phyloP scores from a whole-genome alignment of 2,329 filamentous ascomycete genomes.

The Aspergillus fumigatiaffinis region DNA sequence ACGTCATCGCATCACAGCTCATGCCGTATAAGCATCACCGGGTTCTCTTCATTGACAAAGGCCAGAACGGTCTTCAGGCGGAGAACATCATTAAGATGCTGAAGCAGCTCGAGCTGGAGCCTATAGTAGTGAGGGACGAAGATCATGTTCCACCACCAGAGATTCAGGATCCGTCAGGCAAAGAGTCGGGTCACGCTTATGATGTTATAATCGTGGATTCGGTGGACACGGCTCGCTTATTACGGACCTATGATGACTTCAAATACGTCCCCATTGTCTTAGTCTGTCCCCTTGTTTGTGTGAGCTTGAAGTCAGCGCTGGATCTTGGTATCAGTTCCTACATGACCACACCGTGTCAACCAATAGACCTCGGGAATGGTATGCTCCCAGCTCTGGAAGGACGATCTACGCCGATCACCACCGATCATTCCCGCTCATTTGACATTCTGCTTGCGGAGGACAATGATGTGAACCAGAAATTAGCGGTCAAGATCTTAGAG shows the following conservation, averaged over 20 bases:
- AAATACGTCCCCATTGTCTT: conserved; percentile 97
- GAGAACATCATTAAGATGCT: conserved; percentile 76
- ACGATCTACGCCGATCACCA: conserved; percentile 81
- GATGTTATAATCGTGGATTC: conserved; percentile 96
- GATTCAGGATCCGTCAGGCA: conserved; percentile 47
- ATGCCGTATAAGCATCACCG: conserved; percentile 89
- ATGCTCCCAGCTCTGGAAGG: conserved; percentile 95
- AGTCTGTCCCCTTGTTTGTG: conserved; percentile 80
- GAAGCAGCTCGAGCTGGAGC: conserved; percentile 70
- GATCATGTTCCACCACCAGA: conserved; percentile 59
- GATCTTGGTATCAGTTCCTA: conserved; percentile 98
- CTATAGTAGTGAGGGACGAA: conserved; percentile 78
- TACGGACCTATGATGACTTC: conserved; percentile 88
- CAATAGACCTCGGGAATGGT: conserved; percentile 91
- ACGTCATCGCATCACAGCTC: conserved; percentile 70
- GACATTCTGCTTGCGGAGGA: conserved; percentile 94
- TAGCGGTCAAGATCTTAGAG: conserved; percentile 94
- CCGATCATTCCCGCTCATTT: conserved; percentile 92
- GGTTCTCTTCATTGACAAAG: conserved; percentile 92
- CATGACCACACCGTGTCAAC: conserved; percentile 93
- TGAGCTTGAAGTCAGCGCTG: conserved; percentile 87
- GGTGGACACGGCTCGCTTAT: conserved; percentile 78
- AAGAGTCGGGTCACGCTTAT: conserved; percentile 60
- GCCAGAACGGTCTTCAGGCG: conserved; percentile 63
- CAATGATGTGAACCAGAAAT: conserved; percentile 92